Evolutionary conservation across 352 stramenopile species (phyloP).

Genomic region (Peronospora farinosa): DNA sequence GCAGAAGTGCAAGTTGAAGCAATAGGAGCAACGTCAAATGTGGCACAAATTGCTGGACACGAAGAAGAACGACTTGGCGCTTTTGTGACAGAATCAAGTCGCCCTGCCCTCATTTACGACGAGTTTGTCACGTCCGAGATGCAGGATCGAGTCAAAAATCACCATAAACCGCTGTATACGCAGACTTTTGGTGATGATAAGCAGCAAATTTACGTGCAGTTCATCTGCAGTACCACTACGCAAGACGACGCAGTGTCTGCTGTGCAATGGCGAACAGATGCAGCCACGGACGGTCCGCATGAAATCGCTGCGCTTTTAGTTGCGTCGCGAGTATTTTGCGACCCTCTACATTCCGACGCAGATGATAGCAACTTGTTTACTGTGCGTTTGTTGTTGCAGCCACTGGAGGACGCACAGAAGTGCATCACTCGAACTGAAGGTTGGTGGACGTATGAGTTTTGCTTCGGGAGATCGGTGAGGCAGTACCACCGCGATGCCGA

Average conservation of each 20-base stretch:
- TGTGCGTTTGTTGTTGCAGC: constrained; percentile 47
- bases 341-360: constrained; percentile 43
- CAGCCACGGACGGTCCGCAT: constrained; percentile 1
- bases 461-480: constrained; percentile 56
- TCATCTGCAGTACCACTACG: constrained; percentile 47
- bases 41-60: constrained; percentile 8
- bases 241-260: constrained; percentile 44
- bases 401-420: constrained; percentile 38
- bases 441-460: constrained; percentile 84
- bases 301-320: constrained; percentile 50
- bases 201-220: constrained; percentile 51
- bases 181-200: constrained; percentile 37
- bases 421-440: constrained; percentile 78
- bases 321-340: constrained; percentile 59
- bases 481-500: constrained; percentile 74
- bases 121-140: constrained; percentile 44
- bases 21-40: constrained; percentile 1
- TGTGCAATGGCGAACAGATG: constrained; percentile 31
- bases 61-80: constrained; percentile 37
- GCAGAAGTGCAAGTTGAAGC: constrained; percentile 22
- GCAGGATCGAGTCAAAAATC: constrained; percentile 34
- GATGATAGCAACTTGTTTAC: constrained; percentile 44
- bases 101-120: constrained; percentile 29
- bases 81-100: constrained; percentile 34
- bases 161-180: constrained; percentile 55